Percentiles rank a stretch among this genome's conserved stretches.
phyloP scores from a whole-genome alignment of 352 stramenopile species.

The Phytophthora chlamydospora region DNA sequence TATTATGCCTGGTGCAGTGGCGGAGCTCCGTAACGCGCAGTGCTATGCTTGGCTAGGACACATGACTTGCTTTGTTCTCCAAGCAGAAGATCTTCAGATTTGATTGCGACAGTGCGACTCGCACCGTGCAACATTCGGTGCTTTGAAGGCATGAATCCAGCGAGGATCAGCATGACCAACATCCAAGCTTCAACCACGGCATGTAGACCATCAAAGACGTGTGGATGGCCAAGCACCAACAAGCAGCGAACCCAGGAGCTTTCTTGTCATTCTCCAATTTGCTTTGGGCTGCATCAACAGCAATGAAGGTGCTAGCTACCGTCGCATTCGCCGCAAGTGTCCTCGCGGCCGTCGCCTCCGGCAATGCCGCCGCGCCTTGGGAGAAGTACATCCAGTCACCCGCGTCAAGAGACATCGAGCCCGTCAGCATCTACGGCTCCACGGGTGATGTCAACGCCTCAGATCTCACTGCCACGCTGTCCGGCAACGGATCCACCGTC shows the following conservation, averaged over 20 bases:
- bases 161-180: too few species aligned
- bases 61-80: too few species aligned
- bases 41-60: too few species aligned
- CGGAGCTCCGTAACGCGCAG: too few species aligned
- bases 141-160: too few species aligned
- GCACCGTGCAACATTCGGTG: too few species aligned
- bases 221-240: conserved; percentile 6
- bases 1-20: too few species aligned
- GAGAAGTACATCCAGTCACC: conserved; percentile 30
- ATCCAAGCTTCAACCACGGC: background rate
- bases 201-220: conserved; percentile 1
- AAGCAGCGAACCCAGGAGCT: background rate
- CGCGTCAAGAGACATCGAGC: conserved; percentile 16
- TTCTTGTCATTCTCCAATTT: conserved; percentile 22
- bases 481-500: conserved; percentile 37
- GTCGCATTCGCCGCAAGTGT: conserved; percentile 16
- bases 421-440: conserved; percentile 8
- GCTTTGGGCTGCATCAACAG: conserved; percentile 9
- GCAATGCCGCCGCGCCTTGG: conserved; percentile 8
- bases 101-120: too few species aligned
- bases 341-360: conserved; percentile 9
- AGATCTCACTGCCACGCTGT: conserved; percentile 26
- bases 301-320: conserved; percentile 15
- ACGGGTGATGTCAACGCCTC: conserved; percentile 10
- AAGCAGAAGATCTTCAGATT: too few species aligned